Percentiles rank a stretch among this genome's conserved stretches.
phyloP scores from a whole-genome alignment of 208 protist genomes.

The Crithidia bombi region DNA sequence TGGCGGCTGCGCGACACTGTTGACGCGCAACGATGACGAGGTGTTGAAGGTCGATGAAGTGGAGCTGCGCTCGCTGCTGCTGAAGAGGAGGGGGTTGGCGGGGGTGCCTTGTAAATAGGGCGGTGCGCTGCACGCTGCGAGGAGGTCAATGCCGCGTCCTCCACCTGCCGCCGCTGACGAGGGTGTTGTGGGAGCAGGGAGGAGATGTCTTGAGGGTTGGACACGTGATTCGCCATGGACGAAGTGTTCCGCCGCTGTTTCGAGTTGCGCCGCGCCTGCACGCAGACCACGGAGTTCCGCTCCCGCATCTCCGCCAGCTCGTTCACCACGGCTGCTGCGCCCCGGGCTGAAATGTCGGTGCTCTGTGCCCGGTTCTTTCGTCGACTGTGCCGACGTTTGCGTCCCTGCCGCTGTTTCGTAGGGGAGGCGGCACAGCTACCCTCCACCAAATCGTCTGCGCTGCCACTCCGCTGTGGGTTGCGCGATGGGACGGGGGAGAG shows the following conservation, averaged over 20 bases:
- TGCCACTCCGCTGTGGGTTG: not conserved
- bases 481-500: constrained; percentile 15
- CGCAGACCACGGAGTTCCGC: constrained; percentile 14
- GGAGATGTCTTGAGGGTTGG: not conserved
- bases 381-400: not conserved
- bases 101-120: constrained; percentile 1
- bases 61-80: constrained; percentile 7
- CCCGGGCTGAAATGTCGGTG: not conserved
- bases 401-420: constrained; percentile 4
- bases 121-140: not conserved
- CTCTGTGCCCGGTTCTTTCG: not conserved
- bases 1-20: constrained; percentile 2
- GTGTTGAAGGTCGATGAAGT: not conserved
- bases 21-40: not conserved
- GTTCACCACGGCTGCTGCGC: not conserved
- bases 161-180: too few relatives aligned
- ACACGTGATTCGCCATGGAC: not conserved
- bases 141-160: not conserved
- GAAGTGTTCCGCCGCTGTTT: not conserved
- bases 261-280: constrained; percentile 5
- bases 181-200: not conserved
- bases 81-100: not conserved
- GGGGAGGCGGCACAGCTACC: not conserved
- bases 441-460: not conserved
- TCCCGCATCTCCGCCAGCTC: constrained; percentile 13